Evolutionary conservation across 179 eudicot species (phyloP), one percentile per base, ranked within the genome.

Genomic region (Sideroxylon spinosum): DNA sequence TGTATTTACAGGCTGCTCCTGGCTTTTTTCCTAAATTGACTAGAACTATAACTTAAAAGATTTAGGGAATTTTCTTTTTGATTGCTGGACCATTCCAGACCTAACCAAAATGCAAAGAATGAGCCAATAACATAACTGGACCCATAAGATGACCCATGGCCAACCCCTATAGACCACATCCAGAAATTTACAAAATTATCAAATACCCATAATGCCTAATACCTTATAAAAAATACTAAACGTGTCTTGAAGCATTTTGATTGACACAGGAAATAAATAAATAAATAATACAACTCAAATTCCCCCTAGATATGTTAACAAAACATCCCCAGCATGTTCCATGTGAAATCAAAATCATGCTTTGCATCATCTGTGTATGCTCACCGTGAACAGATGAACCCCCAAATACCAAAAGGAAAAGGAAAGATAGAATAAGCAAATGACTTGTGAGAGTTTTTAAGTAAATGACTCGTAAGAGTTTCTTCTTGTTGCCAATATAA

Each of bases 401-500:
- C 44, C 44, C 44, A 37, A 37, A 37, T 3, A 6, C 44, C 12
- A 17, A 57, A 73, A 73, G 56, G 25, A 73, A 28, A 73, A 6
- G 22, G 64, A 28, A 57, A 73, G 28, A 29, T 14, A 72, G 48
- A 28, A 11, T 52, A 10, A 26, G 62, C 16, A 55, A 55, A 29
- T 22, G 50, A 56, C 48, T 29, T 56, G 17, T 73, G 26, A 49
- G 74, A 71, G 22, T 53, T 52, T 52, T 11, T 20, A 37, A 37
- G 44, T 37, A 37, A 37, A 37, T 37, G 44, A 37, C 44, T 37
- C 5, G 44, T 71, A 22, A 49, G 74, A 71, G 22, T 32, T 29
- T 56, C 26, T n/a, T 17, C 28, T 28, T 73, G 50, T 55, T 56
- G 49, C 50, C 76, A 73, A 56, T 53, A 53, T 16, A 71, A 37